A percentile compares a stretch with the other conserved stretches of the same genome.
phyloP scores from a whole-genome alignment of 2,329 filamentous ascomycete species.

The Colletotrichum ledebouriae region DNA sequence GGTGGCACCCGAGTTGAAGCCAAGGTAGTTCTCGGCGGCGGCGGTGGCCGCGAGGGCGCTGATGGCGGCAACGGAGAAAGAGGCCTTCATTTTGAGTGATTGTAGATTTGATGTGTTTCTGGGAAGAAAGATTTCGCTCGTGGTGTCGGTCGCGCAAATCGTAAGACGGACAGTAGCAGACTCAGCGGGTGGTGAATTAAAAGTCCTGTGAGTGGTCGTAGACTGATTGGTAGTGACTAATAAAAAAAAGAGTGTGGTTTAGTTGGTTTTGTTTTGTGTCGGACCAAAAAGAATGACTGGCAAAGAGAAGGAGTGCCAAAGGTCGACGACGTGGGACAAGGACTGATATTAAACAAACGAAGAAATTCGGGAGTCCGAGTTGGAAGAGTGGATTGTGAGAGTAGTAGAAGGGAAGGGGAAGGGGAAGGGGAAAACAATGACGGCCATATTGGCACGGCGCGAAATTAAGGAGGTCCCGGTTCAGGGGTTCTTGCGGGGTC shows the following conservation, averaged over 20 bases:
- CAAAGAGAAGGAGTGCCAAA: constrained; percentile 6
- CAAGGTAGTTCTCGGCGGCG: constrained; percentile 63
- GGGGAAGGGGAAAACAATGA: constrained; percentile 37
- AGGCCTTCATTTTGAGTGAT: constrained; percentile 54
- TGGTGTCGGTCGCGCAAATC: constrained; percentile 15
- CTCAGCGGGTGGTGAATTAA: constrained; percentile 4
- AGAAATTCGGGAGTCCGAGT: constrained; percentile 17
- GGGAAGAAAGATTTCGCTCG: not conserved
- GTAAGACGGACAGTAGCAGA: constrained; percentile 13
- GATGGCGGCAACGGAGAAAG: constrained; percentile 52
- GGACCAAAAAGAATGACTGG: constrained; percentile 41
- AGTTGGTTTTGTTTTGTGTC: constrained; percentile 28
- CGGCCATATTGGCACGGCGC: constrained; percentile 35
- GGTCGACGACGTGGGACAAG: constrained; percentile 35
- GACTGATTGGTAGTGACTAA: constrained; percentile 34
- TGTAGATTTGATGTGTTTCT: not conserved
- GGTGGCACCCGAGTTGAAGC: constrained; percentile 66
- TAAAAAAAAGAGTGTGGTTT: constrained; percentile 31
- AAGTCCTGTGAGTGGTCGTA: constrained; percentile 14
- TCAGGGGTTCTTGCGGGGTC: constrained; percentile 26
- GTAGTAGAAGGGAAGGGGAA: constrained; percentile 6
- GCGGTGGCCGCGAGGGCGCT: constrained; percentile 56
- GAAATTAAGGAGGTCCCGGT: constrained; percentile 40
- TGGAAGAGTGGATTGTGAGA: not conserved
- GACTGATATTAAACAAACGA: constrained; percentile 35